phyloP scores from a whole-genome alignment of 2,329 filamentous ascomycete genomes.

The Xylariaceae sp. region DNA sequence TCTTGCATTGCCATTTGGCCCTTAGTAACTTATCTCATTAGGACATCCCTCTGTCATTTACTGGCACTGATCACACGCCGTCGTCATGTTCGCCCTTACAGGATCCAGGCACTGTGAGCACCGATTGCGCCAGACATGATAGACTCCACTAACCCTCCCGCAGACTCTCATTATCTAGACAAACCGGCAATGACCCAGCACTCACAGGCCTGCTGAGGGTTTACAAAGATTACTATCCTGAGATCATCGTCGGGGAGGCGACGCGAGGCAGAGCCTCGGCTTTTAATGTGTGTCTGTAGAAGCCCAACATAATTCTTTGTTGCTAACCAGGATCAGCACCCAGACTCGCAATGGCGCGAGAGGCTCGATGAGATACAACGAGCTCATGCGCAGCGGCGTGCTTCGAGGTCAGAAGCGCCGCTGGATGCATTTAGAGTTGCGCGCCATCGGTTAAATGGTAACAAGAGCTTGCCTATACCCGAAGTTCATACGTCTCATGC shows the following conservation, averaged over 20 bases:
- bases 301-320: slow-evolving; percentile 12
- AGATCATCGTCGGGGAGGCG: slow-evolving; percentile 73
- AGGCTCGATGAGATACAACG: slow-evolving; percentile 65
- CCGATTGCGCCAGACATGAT: background rate
- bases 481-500: slow-evolving; percentile 70
- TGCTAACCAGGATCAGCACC: slow-evolving; percentile 50
- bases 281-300: slow-evolving; percentile 49
- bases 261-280: slow-evolving; percentile 57
- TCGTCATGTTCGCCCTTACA: slow-evolving; percentile 77
- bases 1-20: background rate
- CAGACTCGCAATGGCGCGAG: slow-evolving; percentile 70
- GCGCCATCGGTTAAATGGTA: slow-evolving; percentile 45
- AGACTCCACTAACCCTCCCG: background rate
- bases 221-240: slow-evolving; percentile 89
- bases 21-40: slow-evolving; percentile 28
- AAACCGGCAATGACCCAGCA: slow-evolving; percentile 67
- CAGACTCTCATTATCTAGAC: slow-evolving; percentile 56
- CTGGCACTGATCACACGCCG: slow-evolving; percentile 74
- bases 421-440: slow-evolving; percentile 61
- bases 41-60: slow-evolving; percentile 66
- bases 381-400: slow-evolving; percentile 46
- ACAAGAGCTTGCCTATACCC: slow-evolving; percentile 55
- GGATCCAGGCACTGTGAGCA: slow-evolving; percentile 69
- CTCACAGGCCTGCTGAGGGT: slow-evolving; percentile 71
- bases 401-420: slow-evolving; percentile 38